Evolutionary conservation across 2,329 filamentous ascomycete genomes (phyloP).

Genomic region (Westerdykella aurantiaca): DNA sequence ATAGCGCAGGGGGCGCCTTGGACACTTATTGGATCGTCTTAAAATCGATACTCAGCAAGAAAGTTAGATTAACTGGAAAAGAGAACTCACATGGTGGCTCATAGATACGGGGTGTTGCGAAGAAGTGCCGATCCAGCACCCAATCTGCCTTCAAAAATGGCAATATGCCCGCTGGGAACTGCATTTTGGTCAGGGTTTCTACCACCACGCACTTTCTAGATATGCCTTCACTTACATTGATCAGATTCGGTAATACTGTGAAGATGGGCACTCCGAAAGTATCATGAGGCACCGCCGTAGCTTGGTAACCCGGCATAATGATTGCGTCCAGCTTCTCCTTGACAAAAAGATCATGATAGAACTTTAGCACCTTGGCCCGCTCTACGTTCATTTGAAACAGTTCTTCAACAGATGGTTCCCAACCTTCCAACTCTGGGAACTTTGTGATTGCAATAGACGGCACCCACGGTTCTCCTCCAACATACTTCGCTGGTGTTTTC

Average conservation of each 20-base stretch:
- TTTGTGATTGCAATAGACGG: slow-evolving; percentile 34
- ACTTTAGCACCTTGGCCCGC: slow-evolving; percentile 29
- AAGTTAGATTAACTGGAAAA: not conserved
- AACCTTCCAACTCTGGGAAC: slow-evolving; percentile 29
- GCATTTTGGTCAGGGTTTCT: not conserved
- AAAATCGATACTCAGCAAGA: slow-evolving; percentile 1
- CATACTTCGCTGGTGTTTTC: slow-evolving; percentile 26
- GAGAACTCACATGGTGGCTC: slow-evolving; percentile 33
- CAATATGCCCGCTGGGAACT: slow-evolving; percentile 50
- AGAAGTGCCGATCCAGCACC: slow-evolving; percentile 35
- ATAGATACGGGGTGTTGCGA: slow-evolving; percentile 23
- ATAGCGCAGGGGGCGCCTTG: slow-evolving; percentile 45
- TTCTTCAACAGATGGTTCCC: slow-evolving; percentile 34
- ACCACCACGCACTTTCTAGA: not conserved
- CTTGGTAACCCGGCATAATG: slow-evolving; percentile 46
- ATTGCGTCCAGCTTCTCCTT: slow-evolving; percentile 47
- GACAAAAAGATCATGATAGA: slow-evolving; percentile 41
- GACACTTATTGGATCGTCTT: slow-evolving; percentile 39
- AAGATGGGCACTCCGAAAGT: slow-evolving; percentile 44
- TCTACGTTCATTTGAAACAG: slow-evolving; percentile 42
- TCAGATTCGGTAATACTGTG: slow-evolving; percentile 48
- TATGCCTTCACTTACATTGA: slow-evolving; percentile 41
- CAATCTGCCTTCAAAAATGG: slow-evolving; percentile 42
- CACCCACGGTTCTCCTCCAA: slow-evolving; percentile 44
- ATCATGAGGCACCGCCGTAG: slow-evolving; percentile 50